phyloP scores from a whole-genome alignment of 1,139 yeast species.

The Arxiozyma telluris region DNA sequence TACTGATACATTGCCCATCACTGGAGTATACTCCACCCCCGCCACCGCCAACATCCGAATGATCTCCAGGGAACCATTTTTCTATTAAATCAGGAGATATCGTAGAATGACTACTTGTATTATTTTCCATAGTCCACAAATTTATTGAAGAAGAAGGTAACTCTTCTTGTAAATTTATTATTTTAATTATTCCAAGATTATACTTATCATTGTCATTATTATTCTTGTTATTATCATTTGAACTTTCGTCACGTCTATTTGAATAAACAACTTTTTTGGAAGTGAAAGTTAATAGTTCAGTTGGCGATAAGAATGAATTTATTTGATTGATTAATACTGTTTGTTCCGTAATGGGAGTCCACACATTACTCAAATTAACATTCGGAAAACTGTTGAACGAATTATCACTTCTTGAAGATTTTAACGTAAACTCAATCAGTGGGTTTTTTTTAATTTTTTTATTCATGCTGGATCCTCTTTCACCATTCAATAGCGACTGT shows the following conservation, averaged over 20 bases:
- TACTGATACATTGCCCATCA: constrained; percentile 34
- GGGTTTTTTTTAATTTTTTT: constrained; percentile 4
- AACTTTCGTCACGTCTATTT: neutral
- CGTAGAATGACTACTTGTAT: constrained; percentile 3
- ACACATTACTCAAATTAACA: neutral
- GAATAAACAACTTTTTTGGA: constrained; percentile 1
- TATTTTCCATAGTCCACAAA: neutral
- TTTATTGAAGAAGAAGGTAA: neutral
- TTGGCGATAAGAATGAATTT: constrained; percentile 4
- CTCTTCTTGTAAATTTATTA: neutral
- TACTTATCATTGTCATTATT: no score
- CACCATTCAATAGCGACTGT: neutral
- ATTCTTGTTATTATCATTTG: neutral
- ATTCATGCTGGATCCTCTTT: neutral
- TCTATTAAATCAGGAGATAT: constrained; percentile 37
- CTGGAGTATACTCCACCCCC: constrained; percentile 52
- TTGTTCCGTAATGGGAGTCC: neutral
- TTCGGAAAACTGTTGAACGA: neutral
- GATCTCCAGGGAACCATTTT: constrained; percentile 60
- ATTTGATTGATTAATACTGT: constrained; percentile 1
- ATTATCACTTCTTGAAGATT: neutral
- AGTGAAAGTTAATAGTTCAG: neutral
- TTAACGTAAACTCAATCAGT: constrained; percentile 4
- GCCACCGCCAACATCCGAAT: constrained; percentile 60
- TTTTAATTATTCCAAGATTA: neutral